A percentile compares a stretch with the other conserved stretches of the same genome.
Conservation (phyloP, 441 rosid species). For the Pelargonium citronellum region DNA sequence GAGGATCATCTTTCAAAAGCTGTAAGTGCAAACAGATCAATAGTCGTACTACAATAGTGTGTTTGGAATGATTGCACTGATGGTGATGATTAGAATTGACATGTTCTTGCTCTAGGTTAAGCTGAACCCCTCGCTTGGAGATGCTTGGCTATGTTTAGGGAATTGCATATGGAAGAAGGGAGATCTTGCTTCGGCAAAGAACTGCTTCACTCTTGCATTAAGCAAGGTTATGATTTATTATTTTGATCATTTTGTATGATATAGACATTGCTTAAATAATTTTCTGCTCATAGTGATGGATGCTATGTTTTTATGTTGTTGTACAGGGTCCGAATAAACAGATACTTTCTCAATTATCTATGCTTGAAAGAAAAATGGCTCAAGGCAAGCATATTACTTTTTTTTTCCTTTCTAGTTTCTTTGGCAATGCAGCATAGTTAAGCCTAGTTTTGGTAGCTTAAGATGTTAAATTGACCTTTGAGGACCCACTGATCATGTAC, state of each 20-base stretch:
- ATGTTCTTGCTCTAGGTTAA: slow-evolving; percentile 46
- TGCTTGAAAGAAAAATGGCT: slow-evolving; percentile 71
- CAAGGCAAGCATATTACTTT: slow-evolving; percentile 43
- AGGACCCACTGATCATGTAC: background rate
- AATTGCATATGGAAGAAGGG: slow-evolving; percentile 79
- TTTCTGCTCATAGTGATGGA: slow-evolving; percentile 2
- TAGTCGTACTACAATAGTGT: slow-evolving; percentile 12
- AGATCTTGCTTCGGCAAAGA: slow-evolving; percentile 56
- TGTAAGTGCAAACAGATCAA: slow-evolving; percentile 31
- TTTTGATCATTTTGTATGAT: background rate
- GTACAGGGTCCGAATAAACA: slow-evolving; percentile 61
- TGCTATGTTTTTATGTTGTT: slow-evolving; percentile 16
- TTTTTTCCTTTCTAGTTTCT: background rate
- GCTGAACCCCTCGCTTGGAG: slow-evolving; percentile 70
- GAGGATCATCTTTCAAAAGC: slow-evolving; percentile 80
- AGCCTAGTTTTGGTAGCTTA: background rate
- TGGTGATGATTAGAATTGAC: slow-evolving; percentile 19
- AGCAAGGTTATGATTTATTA: slow-evolving; percentile 41
- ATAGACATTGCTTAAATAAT: background rate
- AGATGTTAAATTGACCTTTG: background rate
- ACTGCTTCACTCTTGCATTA: slow-evolving; percentile 63
- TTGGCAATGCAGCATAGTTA: background rate
- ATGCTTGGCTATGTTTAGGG: slow-evolving; percentile 71
- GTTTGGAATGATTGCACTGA: slow-evolving; percentile 12
- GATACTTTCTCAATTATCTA: slow-evolving; percentile 59